Percentiles rank a stretch among this genome's conserved stretches.
Conservation (phyloP, 257 asterid species). For the Scutellaria barbata region DNA sequence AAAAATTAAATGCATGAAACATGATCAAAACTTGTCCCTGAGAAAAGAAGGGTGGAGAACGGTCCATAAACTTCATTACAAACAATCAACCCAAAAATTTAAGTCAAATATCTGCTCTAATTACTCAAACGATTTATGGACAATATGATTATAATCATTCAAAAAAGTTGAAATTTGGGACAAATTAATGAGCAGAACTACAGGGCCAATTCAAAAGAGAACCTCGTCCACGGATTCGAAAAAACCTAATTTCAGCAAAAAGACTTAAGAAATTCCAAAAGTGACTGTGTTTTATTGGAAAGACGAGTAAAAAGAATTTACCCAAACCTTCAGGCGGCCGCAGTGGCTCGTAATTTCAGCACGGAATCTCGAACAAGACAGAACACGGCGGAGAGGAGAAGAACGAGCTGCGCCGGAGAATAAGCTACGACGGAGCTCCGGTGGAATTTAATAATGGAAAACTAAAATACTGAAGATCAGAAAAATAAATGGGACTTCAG, state of each 20-base stretch:
- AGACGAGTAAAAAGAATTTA: background rate
- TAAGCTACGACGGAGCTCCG: background rate
- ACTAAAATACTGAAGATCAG: background rate
- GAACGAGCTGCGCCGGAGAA: too few species aligned
- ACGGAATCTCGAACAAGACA: background rate
- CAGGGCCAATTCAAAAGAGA: background rate
- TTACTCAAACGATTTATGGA: too few species aligned
- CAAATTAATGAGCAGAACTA: background rate
- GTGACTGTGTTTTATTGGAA: background rate
- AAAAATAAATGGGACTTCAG: background rate
- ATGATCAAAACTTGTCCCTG: background rate
- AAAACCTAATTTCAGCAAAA: background rate
- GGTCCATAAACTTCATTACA: background rate
- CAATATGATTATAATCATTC: too few species aligned
- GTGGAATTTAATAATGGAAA: background rate
- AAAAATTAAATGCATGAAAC: background rate
- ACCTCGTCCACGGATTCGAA: background rate
- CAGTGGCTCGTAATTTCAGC: background rate
- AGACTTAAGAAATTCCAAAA: background rate
- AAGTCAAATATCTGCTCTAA: slow-evolving; percentile 5
- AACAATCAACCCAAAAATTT: background rate
- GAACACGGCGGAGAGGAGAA: background rate
- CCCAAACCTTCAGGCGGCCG: slow-evolving; percentile 23
- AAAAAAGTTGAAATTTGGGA: background rate
- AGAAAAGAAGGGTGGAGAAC: too few species aligned